Base-by-base conservation (phyloP, 805 yeast genomes). In the Cyberlindnera xylosilytica region DNA sequence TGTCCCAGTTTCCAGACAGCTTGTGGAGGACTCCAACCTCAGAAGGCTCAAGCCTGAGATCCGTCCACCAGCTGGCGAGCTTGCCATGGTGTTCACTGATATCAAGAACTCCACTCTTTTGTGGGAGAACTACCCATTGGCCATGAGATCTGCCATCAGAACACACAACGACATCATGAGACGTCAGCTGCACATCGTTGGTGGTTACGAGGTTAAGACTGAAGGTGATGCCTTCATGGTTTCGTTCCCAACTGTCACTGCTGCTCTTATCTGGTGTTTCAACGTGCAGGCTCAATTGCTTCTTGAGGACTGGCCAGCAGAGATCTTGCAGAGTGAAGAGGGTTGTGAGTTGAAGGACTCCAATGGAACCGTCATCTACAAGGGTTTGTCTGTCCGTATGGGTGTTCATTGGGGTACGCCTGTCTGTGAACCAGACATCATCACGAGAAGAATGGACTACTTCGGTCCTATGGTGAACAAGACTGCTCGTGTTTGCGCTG, bases 181-280 rank as follows among this genome's bases (percentile, higher is more conserved):
- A 58, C 77, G 98, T 38, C 95, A 88, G 52, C 67, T 93, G 49
- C 76, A 97, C 53, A 82, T 90, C 36, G 87, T 87, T 58, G 97
- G 98, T 27, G 99, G 99, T 2, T 93, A 93, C 61, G 99, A 93
- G 62, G 99, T 93, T 20, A 93, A 93, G 62, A 93, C 97, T 2
- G 99, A 93, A 78, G 99, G 99, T 59, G 99, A 93, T 72, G 96
- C 99, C 0, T 93, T 93, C 55, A 90, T 93, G 87, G 97, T 93
- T 12, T 87, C 97, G 11, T 93, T 93, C 63, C 96, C 97, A 0
- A 83, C 96, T 0, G 91, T 96, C 1, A 78, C 91, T 0, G 74
- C 91, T 16, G 98, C 98, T 0, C 69, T 93, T 47, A 71, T 88
- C 28, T 93, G 99, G 98, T 88, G 97, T 69, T 81, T 90, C 61